phyloP scores from a whole-genome alignment of 2,329 filamentous ascomycete species.

The Xylaria polymorpha region DNA sequence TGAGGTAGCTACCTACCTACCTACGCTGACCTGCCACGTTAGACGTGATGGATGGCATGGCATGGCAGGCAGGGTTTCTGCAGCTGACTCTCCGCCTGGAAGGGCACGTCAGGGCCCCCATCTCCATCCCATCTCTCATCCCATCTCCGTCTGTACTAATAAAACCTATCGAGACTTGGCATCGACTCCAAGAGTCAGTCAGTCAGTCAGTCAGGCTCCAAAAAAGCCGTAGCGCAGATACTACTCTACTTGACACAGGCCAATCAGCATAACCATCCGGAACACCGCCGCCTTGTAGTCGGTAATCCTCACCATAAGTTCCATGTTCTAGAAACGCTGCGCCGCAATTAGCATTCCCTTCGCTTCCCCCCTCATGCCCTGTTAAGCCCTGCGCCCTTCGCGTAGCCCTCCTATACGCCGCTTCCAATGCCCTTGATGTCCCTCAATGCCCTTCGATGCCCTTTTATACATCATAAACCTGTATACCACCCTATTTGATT shows the following conservation, averaged over 20 bases:
- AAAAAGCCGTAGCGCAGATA: neutral
- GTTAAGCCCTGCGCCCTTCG: neutral
- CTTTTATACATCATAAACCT: conserved; percentile 9
- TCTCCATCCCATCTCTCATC: no score
- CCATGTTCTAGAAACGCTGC: conserved; percentile 6
- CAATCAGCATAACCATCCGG: neutral
- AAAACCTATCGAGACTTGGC: no score
- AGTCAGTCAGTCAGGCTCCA: no score
- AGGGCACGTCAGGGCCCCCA: neutral
- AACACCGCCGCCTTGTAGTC: neutral
- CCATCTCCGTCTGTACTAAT: neutral
- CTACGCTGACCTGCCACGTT: conserved; percentile 3
- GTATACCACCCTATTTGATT: neutral
- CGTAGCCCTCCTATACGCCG: conserved; percentile 1
- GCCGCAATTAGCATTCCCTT: neutral
- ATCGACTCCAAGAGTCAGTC: neutral
- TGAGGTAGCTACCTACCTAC: neutral
- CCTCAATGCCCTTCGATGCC: neutral
- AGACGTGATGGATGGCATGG: neutral
- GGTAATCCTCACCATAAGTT: neutral
- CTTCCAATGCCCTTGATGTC: neutral
- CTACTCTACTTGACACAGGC: neutral
- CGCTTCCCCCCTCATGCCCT: conserved; percentile 7
- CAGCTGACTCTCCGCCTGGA: neutral
- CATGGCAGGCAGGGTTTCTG: conserved; percentile 9